Base-by-base conservation (phyloP, 441 rosid species). In the Hura crepitans region DNA sequence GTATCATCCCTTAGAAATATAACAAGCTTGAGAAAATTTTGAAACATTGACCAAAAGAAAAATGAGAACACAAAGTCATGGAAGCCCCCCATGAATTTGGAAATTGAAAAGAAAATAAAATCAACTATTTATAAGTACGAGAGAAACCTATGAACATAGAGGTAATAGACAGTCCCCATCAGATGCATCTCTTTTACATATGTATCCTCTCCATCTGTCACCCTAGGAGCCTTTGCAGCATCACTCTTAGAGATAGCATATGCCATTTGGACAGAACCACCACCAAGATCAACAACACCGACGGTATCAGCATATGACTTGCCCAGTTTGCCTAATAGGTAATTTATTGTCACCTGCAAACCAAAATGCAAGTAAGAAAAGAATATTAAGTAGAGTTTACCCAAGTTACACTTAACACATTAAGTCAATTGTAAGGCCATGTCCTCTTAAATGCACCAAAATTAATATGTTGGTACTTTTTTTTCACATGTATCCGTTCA, bases 201-300 rank as follows among this genome's bases (percentile, higher is more conserved):
- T 20, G 85, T 10, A 74, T 95, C 97, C 85, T 88, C 92, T 46
- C 97, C 97, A 60, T 81, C 75, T 66, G 79, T 66, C 70, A 83
- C 50, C 62, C 73, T 84, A 37, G 98, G 98, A 60, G 97, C 91
- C 75, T 74, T 88, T 55, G 85, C 86, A 74, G 96, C 98, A 75
- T 86, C 97, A 22, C 66, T 77, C 78, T 92, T 83, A 1, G 99
- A 86, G 75, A 91, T 91, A 69, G 98, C 96, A 82, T 91, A 95
- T 35, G 99, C 98, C 99, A 95, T 95, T 79, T 95, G 99, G 78
- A 95, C 98, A 69, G 99, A 95, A 28, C 99, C 99, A 62, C 99
- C 99, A 57, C 99, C 99, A 74, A 95, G 98, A 83, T 95, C 99
- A 78, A 92, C 96, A 60, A 95, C 96, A 78, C 99, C 99, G 80